Evolutionary conservation across 345 rosid species (phyloP).

Genomic region (Jatropha curcas): DNA sequence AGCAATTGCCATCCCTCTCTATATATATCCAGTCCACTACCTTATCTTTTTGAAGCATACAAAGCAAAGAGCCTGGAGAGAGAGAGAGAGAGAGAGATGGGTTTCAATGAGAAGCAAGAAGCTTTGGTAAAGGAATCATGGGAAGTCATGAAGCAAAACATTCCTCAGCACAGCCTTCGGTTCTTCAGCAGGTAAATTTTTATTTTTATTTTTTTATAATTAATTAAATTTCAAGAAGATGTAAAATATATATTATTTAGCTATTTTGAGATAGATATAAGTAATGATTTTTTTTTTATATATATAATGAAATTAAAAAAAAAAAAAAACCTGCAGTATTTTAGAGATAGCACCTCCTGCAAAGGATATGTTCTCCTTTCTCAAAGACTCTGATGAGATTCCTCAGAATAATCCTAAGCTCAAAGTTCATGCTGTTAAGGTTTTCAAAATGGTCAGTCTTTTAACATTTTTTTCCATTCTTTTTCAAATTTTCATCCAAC

Average conservation of each 20-base stretch:
- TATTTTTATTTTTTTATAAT: background rate
- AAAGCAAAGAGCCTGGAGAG: too few species aligned
- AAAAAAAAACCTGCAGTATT: conserved; percentile 26
- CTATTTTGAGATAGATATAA: too few species aligned
- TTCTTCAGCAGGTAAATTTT: conserved; percentile 21
- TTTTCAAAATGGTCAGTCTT: conserved; percentile 54
- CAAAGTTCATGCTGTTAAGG: conserved; percentile 68
- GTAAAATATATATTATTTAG: too few species aligned
- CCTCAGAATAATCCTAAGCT: conserved; percentile 65
- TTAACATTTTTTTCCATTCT: background rate
- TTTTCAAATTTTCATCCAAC: too few species aligned
- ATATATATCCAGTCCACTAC: too few species aligned
- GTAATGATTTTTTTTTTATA: too few species aligned
- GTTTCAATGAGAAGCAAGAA: conserved; percentile 52
- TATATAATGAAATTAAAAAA: background rate
- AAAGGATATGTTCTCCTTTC: conserved; percentile 55
- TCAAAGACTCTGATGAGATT: conserved; percentile 54
- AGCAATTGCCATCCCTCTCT: too few species aligned
- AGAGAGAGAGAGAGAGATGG: background rate
- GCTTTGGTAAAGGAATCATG: conserved; percentile 65
- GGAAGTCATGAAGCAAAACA: conserved; percentile 53
- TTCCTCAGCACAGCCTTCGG: conserved; percentile 46
- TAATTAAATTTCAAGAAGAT: too few species aligned
- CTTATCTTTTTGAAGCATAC: too few species aligned
- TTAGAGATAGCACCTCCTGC: conserved; percentile 68